Base-by-base conservation (phyloP, 148 eudicot species). In the Linanthus parryae region DNA sequence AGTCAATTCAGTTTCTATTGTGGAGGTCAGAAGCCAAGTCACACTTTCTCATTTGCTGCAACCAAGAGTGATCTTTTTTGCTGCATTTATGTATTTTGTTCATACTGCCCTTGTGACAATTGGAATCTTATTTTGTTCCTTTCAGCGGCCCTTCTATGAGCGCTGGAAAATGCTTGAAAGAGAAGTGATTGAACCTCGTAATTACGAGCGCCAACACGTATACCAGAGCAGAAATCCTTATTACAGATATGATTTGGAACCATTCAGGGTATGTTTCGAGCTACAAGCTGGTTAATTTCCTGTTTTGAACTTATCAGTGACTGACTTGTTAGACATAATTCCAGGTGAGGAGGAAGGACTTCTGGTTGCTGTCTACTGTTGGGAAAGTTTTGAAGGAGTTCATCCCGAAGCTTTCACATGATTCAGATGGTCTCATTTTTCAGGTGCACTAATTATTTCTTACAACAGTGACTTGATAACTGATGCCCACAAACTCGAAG, bases 301-400 rank as follows among this genome's bases (percentile, higher is more conserved):
- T n/a, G n/a, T 41, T 15, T 31, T 48, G 33, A 53, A 31, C 48
- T 43, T n/a, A 41, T 34, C n/a, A 27, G 13, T 39, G 48, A 13
- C 29, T 54, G 48, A 61, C 37, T n/a, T n/a, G n/a, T n/a, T n/a
- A n/a, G n/a, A n/a, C n/a, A n/a, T n/a, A n/a, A n/a, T n/a, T n/a
- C 39, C 69, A 94, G 99, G 96, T 94, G 50, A 72, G 99, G 73
- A 80, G 96, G 74, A 94, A 94, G 71, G 88, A 88, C 63, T 94
- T 94, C 74, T 84, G 96, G 96, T 64, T 82, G 78, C 92, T 88
- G 20, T 84, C 94, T 43, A 80, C 99, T 34, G 95, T 85, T 45
- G 74, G 61, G 17, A 84, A 85, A 58, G 75, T 94, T 56, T 65
- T 94, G 67, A 94, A 76, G 77, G 91, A 75, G 64, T 88, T 94